Conservation (phyloP, 768 basidiomycete species). For the Serendipita indica region DNA sequence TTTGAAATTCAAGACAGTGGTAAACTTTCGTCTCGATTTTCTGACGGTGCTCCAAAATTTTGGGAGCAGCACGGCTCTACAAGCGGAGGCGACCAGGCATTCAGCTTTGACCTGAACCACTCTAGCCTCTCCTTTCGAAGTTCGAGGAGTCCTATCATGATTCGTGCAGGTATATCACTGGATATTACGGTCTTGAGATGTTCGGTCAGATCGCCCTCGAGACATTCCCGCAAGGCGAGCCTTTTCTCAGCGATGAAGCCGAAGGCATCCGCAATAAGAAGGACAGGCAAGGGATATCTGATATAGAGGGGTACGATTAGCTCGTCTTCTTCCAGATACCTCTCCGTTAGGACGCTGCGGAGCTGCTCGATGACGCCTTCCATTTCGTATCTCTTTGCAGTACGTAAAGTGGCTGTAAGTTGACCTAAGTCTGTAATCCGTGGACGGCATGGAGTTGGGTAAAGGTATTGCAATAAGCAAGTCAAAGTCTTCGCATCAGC, state of each 20-base stretch:
- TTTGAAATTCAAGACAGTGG: too few species aligned
- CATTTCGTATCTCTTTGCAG: slow-evolving; percentile 5
- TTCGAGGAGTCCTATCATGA: neutral
- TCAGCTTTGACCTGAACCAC: neutral
- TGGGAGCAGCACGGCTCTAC: too few species aligned
- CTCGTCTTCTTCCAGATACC: neutral
- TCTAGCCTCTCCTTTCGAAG: neutral
- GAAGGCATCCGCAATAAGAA: neutral
- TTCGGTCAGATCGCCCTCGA: neutral
- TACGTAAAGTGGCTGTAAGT: neutral
- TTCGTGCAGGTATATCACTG: neutral
- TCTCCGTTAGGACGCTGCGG: neutral
- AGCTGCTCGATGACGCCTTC: neutral
- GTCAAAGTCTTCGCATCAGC: neutral
- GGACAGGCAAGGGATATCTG: neutral
- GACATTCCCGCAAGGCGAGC: neutral
- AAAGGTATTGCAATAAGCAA: neutral
- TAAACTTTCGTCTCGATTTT: too few species aligned
- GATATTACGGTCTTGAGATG: neutral
- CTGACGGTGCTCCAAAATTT: too few species aligned
- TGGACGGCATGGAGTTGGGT: neutral
- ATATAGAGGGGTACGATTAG: neutral
- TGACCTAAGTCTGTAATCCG: neutral
- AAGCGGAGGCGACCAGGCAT: too few species aligned
- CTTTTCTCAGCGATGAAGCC: neutral